These are phyloP conservation scores for Pseudozyma sp. DNA, from an alignment of 1,284 basidiomycete species.

Conservation along the genomic window DNA sequence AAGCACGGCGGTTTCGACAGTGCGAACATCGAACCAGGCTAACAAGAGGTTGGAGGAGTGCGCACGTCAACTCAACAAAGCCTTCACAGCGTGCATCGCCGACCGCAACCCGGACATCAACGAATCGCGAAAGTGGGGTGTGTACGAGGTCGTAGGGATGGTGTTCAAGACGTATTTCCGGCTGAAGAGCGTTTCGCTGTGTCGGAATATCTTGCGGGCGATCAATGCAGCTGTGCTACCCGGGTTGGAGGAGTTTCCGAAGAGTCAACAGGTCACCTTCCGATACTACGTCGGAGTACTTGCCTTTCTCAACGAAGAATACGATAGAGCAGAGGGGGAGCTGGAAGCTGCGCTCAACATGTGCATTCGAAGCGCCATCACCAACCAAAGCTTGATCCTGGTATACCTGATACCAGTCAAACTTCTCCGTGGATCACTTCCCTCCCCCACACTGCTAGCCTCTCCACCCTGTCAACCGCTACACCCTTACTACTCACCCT, in stretches of 20 bases:
- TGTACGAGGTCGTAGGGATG: conserved; percentile 92
- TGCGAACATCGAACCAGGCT: conserved; percentile 18
- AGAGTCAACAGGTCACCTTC: conserved; percentile 81
- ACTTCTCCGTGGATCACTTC: conserved; percentile 85
- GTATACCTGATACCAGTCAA: conserved; percentile 89
- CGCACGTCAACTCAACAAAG: conserved; percentile 89
- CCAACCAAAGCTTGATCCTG: conserved; percentile 87
- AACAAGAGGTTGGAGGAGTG: conserved; percentile 83
- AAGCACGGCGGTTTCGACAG: background rate
- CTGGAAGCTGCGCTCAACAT: conserved; percentile 83
- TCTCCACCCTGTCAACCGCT: conserved; percentile 77
- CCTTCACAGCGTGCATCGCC: conserved; percentile 88
- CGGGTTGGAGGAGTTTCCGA: conserved; percentile 79
- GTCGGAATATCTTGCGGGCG: conserved; percentile 90
- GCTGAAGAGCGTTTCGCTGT: conserved; percentile 89
- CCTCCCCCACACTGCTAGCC: conserved; percentile 76
- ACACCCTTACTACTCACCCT: conserved; percentile 79
- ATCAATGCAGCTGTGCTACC: conserved; percentile 89
- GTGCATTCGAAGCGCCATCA: conserved; percentile 77
- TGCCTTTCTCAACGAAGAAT: conserved; percentile 91
- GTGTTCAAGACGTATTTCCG: conserved; percentile 94
- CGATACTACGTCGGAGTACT: conserved; percentile 93
- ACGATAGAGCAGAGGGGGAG: conserved; percentile 79
- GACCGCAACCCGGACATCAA: conserved; percentile 78
- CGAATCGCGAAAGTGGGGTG: conserved; percentile 85